Evolutionary conservation across 306 rosid genomes (phyloP).

Genomic region (Glycine tomentella): DNA sequence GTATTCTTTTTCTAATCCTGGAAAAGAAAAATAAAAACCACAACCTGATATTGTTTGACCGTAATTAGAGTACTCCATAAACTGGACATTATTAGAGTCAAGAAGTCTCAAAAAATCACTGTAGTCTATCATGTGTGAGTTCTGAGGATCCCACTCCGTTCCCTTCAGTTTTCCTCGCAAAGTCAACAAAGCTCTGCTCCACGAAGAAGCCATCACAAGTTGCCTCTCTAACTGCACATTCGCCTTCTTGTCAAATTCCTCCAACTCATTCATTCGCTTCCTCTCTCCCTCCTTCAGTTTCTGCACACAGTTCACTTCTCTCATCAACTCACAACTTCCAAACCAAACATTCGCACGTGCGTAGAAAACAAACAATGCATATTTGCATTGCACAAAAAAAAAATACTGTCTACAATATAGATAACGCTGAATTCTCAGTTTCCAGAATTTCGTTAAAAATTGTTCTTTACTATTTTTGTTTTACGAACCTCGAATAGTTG

Average conservation of each 20-base stretch:
- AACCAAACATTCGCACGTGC: background rate
- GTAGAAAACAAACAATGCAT: background rate
- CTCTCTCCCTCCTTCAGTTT: constrained; percentile 81
- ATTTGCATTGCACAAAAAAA: background rate
- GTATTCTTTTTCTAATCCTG: background rate
- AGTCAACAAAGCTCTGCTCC: constrained; percentile 84
- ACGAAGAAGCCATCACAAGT: constrained; percentile 90
- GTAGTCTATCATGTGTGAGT: constrained; percentile 80
- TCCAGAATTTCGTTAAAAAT: no score
- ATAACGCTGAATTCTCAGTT: no score
- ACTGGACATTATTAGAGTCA: constrained; percentile 78
- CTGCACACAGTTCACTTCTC: constrained; percentile 53
- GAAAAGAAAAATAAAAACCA: background rate
- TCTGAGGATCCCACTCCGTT: constrained; percentile 94
- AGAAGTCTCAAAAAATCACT: constrained; percentile 88
- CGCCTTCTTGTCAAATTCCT: constrained; percentile 82
- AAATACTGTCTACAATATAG: background rate
- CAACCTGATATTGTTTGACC: constrained; percentile 93
- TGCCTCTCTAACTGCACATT: constrained; percentile 93
- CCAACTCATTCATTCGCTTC: constrained; percentile 74
- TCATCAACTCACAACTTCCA: constrained; percentile 37
- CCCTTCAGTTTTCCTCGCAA: constrained; percentile 86
- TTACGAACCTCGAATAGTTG: constrained; percentile 76
- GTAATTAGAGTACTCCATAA: constrained; percentile 90
- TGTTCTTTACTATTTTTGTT: background rate